Percentiles rank a stretch among this genome's conserved stretches.
Evolutionary conservation across 257 asterid genomes (phyloP).

Genomic region (Gentiana straminea): DNA sequence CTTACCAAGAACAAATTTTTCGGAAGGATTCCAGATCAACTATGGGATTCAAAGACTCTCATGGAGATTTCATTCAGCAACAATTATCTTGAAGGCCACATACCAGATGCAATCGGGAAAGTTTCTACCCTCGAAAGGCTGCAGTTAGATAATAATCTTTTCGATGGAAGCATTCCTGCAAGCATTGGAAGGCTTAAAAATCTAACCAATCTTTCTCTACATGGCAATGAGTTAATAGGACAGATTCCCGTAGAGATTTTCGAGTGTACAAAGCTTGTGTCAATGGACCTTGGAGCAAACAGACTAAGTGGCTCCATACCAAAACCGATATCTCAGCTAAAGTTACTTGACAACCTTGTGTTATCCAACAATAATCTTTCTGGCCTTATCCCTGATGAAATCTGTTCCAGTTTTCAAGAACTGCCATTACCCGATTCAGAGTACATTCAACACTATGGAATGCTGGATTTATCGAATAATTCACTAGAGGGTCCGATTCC

Average conservation of each 20-base stretch:
- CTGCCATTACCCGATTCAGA: conserved; percentile 67
- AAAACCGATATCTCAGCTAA: conserved; percentile 35
- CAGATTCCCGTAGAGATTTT: conserved; percentile 54
- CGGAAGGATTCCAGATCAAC: conserved; percentile 46
- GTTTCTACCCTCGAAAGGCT: conserved; percentile 32
- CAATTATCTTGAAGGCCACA: conserved; percentile 43
- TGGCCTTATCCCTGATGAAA: conserved; percentile 63
- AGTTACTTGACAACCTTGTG: conserved; percentile 61
- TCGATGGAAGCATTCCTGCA: conserved; percentile 50
- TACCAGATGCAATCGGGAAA: conserved; percentile 27
- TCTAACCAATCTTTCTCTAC: conserved; percentile 62
- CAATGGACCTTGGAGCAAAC: conserved; percentile 56
- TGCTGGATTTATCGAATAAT: conserved; percentile 71
- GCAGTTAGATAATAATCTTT: conserved; percentile 49
- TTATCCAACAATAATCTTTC: conserved; percentile 49
- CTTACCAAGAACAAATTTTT: conserved; percentile 43
- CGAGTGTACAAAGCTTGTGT: conserved; percentile 48
- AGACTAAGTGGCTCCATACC: conserved; percentile 45
- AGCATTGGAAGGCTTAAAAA: conserved; percentile 48
- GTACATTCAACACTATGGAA: conserved; percentile 69
- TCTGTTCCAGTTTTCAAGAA: conserved; percentile 66
- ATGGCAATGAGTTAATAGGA: conserved; percentile 55
- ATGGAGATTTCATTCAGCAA: conserved; percentile 36
- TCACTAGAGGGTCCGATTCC: conserved; percentile 56
- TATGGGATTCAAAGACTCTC: conserved; percentile 64